Evolutionary conservation across 257 asterid species (phyloP).

Genomic region (Solanum clarkiae): DNA sequence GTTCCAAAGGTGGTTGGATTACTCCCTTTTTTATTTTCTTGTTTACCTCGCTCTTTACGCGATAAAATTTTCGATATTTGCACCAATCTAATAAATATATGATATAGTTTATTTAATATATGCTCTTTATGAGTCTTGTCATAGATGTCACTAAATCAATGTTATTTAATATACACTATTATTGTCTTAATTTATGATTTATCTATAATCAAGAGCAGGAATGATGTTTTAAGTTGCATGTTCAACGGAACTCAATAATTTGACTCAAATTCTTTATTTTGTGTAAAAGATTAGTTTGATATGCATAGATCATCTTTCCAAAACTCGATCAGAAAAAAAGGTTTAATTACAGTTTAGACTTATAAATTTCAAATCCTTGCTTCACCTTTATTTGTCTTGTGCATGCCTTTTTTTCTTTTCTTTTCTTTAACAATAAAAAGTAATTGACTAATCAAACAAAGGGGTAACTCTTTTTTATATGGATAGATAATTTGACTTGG

Average conservation of each 20-base stretch:
- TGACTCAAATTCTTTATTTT: not conserved
- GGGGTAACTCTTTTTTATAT: too few species aligned
- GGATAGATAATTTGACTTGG: not conserved
- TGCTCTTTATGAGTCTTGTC: not conserved
- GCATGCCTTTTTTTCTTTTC: not conserved
- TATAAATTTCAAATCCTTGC: too few species aligned
- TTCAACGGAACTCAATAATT: not conserved
- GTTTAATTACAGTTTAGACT: not conserved
- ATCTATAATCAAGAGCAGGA: not conserved
- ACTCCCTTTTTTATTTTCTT: not conserved
- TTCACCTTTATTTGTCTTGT: not conserved
- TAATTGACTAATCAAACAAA: not conserved
- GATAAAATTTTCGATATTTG: not conserved
- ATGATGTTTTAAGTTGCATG: too few species aligned
- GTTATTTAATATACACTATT: too few species aligned
- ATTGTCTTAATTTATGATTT: too few species aligned
- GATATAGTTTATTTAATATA: not conserved
- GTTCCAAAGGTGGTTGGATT: constrained; percentile 1
- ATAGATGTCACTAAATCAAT: not conserved
- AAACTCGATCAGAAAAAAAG: not conserved
- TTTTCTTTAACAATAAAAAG: not conserved
- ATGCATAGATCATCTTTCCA: not conserved
- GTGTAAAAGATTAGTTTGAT: rapidly evolving
- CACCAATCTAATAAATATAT: not conserved
- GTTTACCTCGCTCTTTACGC: not conserved